phyloP scores from a whole-genome alignment of 352 stramenopile genomes.

The Pythium volutum region DNA sequence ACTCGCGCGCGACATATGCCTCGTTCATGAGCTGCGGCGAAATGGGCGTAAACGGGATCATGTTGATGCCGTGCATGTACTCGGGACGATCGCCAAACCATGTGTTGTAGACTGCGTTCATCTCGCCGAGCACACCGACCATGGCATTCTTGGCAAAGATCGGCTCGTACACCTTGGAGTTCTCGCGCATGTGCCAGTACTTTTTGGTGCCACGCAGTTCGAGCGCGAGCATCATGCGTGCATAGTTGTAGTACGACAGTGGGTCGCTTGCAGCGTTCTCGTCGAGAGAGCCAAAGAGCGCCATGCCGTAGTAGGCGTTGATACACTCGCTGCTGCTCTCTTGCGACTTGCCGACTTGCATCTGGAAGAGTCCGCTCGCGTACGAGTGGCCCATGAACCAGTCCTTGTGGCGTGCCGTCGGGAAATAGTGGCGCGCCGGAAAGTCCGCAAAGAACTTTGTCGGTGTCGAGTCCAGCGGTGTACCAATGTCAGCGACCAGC shows the following conservation, averaged over 20 bases:
- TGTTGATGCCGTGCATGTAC: slow-evolving; percentile 84
- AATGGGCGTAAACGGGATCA: slow-evolving; percentile 81
- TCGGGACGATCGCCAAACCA: slow-evolving; percentile 76
- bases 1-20: slow-evolving; percentile 55
- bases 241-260: slow-evolving; percentile 80
- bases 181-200: slow-evolving; percentile 95
- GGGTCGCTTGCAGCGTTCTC: slow-evolving; percentile 26
- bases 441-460: slow-evolving; percentile 57
- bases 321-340: slow-evolving; percentile 95
- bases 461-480: slow-evolving; percentile 38
- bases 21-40: slow-evolving; percentile 59
- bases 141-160: slow-evolving; percentile 75
- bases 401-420: slow-evolving; percentile 91
- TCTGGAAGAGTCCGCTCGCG: slow-evolving; percentile 93
- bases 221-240: slow-evolving; percentile 88
- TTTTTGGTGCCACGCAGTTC: slow-evolving; percentile 92
- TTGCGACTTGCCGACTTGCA: slow-evolving; percentile 94
- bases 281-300: slow-evolving; percentile 80
- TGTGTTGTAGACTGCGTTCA: slow-evolving; percentile 78
- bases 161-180: slow-evolving; percentile 74
- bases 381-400: slow-evolving; percentile 97
- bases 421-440: slow-evolving; percentile 63
- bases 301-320: slow-evolving; percentile 96
- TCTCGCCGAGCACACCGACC: slow-evolving; percentile 74
- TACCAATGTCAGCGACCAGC: slow-evolving; percentile 69